Evolutionary conservation across 2,329 filamentous ascomycete genomes (phyloP), one percentile per base, ranked within the genome.

Genomic region (Periconia sp.): DNA sequence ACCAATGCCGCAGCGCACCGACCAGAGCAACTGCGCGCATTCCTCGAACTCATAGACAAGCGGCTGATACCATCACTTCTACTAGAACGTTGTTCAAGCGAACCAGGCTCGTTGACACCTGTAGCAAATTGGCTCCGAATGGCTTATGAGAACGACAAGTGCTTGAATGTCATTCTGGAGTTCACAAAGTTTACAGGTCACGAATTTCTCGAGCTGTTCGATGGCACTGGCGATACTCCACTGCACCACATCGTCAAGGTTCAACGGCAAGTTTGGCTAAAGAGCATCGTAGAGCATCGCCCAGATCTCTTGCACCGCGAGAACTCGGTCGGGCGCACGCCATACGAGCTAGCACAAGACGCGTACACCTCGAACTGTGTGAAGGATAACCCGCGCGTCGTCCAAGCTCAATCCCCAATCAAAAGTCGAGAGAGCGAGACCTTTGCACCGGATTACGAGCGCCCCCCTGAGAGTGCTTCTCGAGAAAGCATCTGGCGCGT

Each of bases 321-420:
- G 64, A 92, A 92, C 54, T 82, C 87, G 0, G 87, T 87, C 0
- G 89, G 89, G 2, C 78, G 81, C 12, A 94, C 88, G 0, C 86
- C 89, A 0, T 76, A 79, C 19, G 88, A 94, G 56, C 70, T 88
- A 35, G 82, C 85, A 0, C 73, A 81, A 36, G 84, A 87, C 38
- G 65, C 68, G 1, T 77, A 78, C 46, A 70, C 80, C 2, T 66
- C 70, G 6, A 56, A 59, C 3, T 46, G 59, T 5, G 72, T 59
- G 22, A 56, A 23, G 4, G 43, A 51, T 13, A 48, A 52, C 22
- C 63, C 59, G 15, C 22, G 36, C 4, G 34, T 54, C 6, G 5
- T 15, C 15, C n/a, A 11, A n/a, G n/a, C n/a, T n/a, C n/a, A n/a
- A n/a, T n/a, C n/a, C n/a, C n/a, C n/a, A n/a, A n/a, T n/a, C n/a